Conservation (phyloP, 805 yeast genomes). For the Kregervanrija pseudodelftensis region DNA sequence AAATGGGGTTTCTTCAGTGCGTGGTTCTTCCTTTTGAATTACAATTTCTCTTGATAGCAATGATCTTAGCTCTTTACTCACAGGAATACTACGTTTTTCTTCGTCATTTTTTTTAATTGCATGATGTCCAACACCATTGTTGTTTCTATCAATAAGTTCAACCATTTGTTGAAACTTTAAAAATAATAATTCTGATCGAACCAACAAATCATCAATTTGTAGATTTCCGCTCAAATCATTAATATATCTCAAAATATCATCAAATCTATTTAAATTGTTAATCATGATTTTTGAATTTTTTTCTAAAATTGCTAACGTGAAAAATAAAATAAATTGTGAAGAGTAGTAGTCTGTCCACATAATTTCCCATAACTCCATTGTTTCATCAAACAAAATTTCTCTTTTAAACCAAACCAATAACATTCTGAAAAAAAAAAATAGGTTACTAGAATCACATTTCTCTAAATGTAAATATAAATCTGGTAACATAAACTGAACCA, state of each 20-base stretch:
- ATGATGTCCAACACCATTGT: constrained; percentile 18
- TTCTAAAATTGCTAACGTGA: constrained; percentile 84
- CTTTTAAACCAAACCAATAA: constrained; percentile 91
- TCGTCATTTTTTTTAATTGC: neutral
- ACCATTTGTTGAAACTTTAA: constrained; percentile 74
- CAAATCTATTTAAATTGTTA: constrained; percentile 69
- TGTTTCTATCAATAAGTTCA: constrained; percentile 59
- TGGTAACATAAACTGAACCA: constrained; percentile 89
- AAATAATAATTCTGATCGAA: constrained; percentile 80
- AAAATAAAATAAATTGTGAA: constrained; percentile 80
- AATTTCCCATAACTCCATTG: constrained; percentile 82
- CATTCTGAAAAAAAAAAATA: constrained; percentile 94
- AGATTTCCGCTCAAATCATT: constrained; percentile 79
- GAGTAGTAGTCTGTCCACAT: constrained; percentile 83
- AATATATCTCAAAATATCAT: constrained; percentile 87
- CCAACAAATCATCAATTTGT: constrained; percentile 67
- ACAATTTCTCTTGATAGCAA: constrained; percentile 56
- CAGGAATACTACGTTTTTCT: constrained; percentile 12
- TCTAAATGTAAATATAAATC: constrained; percentile 73
- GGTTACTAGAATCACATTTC: constrained; percentile 80
- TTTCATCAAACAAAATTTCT: constrained; percentile 75
- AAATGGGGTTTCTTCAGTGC: constrained; percentile 25
- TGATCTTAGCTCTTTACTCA: constrained; percentile 49
- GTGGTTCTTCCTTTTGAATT: constrained; percentile 40
- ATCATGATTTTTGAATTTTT: constrained; percentile 75